Base-by-base conservation (phyloP, 2,329 filamentous ascomycete genomes). In the Fusarium oxysporum region DNA sequence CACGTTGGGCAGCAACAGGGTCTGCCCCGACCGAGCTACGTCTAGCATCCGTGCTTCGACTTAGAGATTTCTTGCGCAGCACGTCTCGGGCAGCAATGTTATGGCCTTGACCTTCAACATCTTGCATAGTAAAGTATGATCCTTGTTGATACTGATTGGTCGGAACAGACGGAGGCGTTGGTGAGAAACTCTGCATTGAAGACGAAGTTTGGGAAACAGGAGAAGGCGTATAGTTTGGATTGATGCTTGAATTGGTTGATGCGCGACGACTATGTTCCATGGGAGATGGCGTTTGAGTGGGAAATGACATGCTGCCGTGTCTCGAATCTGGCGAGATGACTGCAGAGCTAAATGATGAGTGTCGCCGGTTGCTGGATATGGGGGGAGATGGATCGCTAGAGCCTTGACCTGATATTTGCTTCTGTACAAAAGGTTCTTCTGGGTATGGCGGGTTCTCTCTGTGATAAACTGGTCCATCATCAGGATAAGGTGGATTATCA, bases 261-360 rank as follows among this genome's bases (percentile, higher is more conserved):
- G 43, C 72, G 23, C 71, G 74, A 10, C 76, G 73, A 35, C 65
- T 73, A 16, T 61, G 59, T 19, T 80, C 78, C 57, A 79, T 72
- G 0, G 80, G 80, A 0, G 80, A 81, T 3, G 78, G 80, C 1
- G 77, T 80, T 47, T 80, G 74, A 2, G 75, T 16, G 13, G 75
- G 61, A 41, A 64, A 77, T 5, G 80, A 78, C 30, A 77, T 71
- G 28, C 78, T 79, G 9, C 76, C 75, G 3, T 76, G 70, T 1
- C 78, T 70, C 4, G 80, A 79, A 12, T 74, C 75, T 6, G 78
- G 60, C 1, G 80, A 81, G 21, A 81, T 69, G 7, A 78, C 73
- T 10, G 59, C 63, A 16, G 75, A 67, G 6, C 72, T 68, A 30
- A 75, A 75, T 8, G 76, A 78, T n/a, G 77, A 77, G 50, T 80